phyloP scores from a whole-genome alignment of 495 filamentous ascomycete genomes.

The Gamarada debralockiae region DNA sequence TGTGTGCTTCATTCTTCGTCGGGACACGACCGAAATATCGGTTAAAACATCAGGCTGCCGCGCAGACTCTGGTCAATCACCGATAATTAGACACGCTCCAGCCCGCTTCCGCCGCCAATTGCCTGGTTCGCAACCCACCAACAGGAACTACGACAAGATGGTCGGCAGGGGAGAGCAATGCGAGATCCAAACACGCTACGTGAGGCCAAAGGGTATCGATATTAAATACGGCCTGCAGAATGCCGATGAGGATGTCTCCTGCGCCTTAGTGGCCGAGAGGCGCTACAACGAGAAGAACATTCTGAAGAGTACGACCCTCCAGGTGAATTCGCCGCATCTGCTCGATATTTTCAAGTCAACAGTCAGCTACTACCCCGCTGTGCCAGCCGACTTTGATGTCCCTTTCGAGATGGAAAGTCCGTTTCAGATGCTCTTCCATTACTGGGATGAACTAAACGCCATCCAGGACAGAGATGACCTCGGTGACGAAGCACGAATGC shows the following conservation, averaged over 20 bases:
- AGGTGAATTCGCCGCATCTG: conserved; percentile 41
- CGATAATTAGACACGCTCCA: too few relatives aligned
- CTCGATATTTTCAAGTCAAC: conserved; percentile 29
- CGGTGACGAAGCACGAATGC: conserved; percentile 25
- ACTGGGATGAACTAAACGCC: conserved; percentile 25
- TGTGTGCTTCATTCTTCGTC: too few relatives aligned
- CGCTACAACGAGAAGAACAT: background rate
- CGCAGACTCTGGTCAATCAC: too few relatives aligned
- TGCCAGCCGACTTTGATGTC: conserved; percentile 27
- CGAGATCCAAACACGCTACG: background rate
- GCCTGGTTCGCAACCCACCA: too few relatives aligned
- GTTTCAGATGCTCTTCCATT: conserved; percentile 20
- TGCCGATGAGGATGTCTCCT: background rate
- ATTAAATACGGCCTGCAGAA: background rate
- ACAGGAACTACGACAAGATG: background rate
- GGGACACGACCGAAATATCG: too few relatives aligned
- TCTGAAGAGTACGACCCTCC: conserved; percentile 23
- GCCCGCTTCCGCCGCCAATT: too few relatives aligned
- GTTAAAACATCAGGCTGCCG: too few relatives aligned
- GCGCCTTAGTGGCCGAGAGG: background rate
- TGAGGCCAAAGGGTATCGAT: background rate
- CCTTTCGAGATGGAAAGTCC: conserved; percentile 19
- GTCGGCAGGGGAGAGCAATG: background rate
- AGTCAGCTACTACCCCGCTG: conserved; percentile 35
- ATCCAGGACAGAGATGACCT: too few relatives aligned